Base-by-base conservation (phyloP, 2,329 filamentous ascomycete species). In the Cladophialophora exuberans region DNA sequence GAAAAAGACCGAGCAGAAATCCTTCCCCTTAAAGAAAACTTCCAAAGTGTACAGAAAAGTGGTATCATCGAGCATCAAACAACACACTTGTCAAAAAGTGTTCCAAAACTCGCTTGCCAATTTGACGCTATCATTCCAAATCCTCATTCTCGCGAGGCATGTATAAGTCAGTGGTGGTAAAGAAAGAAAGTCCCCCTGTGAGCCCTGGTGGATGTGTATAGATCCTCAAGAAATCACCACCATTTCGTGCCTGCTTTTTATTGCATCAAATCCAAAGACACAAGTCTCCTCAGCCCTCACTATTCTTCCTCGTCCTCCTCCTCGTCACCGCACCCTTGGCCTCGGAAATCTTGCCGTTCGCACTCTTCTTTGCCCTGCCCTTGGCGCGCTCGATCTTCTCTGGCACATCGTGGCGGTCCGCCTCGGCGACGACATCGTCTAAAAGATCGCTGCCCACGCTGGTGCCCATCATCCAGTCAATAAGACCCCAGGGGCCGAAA, bases 361-460 rank as follows among this genome's bases (percentile, higher is more conserved):
- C 60, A 38, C 54, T 56, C 20, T 42, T 28, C 49, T 48, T 54
- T 1, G 62, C 53, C 55, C 67, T 71, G 26, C 62, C 65, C 52
- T 66, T 70, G 20, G 65, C 64, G 52, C 64, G 59, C 52, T 71
- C 68, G 20, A 72, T 57, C 7, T 65, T 64, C 36, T 62, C 65
- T 33, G 65, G 60, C 20, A 73, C 63, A 51, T 70, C 67, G 44
- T 70, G 61, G 33, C 71, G 68, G 23, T 72, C 67, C 18, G 67
- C 57, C 54, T 74, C 71, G 13, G 73, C 71, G 47, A 72, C 71
- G 20, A 79, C 59, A 64, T 82, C 80, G 41, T 83, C 79, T 22
- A 79, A 69, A 3, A 80, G 68, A 62, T 76, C 76, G 47, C 76
- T 69, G 15, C 76, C 66, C 56, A 66, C 56, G 4, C 63, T 68